phyloP scores from a whole-genome alignment of 192 early-diverging fungal genomes.

The Umbelopsis vinacea region DNA sequence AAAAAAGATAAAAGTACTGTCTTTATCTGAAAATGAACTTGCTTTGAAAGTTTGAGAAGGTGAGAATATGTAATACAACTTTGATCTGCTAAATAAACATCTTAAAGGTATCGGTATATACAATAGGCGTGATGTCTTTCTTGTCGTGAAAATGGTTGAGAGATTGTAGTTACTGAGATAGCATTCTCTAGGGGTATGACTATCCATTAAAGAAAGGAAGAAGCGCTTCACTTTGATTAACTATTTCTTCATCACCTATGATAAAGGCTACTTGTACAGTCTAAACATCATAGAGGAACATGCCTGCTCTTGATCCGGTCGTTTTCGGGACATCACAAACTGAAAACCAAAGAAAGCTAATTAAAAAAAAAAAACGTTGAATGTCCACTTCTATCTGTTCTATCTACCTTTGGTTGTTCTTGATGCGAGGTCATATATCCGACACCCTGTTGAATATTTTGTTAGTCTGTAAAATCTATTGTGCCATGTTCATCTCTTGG shows the following conservation, averaged over 20 bases:
- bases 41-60: no score
- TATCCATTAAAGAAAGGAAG: no score
- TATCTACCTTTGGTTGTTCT: neutral
- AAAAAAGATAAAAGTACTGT: no score
- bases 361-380: neutral
- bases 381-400: neutral
- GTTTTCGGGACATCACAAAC: constrained; percentile 10
- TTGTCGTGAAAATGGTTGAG: no score
- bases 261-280: neutral
- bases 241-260: neutral
- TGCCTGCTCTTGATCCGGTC: neutral
- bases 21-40: no score
- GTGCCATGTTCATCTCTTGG: neutral
- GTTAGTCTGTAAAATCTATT: neutral
- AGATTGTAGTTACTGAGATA: no score
- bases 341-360: neutral
- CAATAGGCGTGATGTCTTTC: no score
- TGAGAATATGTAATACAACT: no score
- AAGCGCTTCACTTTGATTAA: neutral
- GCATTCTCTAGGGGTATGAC: no score
- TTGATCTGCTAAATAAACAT: no score
- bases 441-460: neutral
- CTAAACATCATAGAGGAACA: constrained; percentile 6
- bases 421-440: constrained; percentile 10
- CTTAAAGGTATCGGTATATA: no score